Evolutionary conservation across 2,329 filamentous ascomycete species (phyloP).

Genomic region (Teratosphaeria viscida): DNA sequence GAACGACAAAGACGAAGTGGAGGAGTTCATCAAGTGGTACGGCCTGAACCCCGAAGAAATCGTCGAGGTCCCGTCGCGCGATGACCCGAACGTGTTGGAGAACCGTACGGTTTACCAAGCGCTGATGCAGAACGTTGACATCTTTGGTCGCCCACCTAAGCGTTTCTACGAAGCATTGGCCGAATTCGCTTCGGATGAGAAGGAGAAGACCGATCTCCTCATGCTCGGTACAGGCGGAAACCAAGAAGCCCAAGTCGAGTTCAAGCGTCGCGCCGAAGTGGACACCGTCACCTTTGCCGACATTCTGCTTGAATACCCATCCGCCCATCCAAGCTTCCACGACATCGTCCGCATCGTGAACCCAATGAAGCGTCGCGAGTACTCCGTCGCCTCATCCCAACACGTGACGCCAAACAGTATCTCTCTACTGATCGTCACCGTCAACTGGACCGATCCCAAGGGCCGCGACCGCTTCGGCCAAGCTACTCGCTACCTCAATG

Average conservation of each 20-base stretch:
- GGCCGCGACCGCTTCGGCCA: slow-evolving; percentile 87
- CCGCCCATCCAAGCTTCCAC: slow-evolving; percentile 77
- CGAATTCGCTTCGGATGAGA: slow-evolving; percentile 72
- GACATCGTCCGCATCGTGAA: slow-evolving; percentile 79
- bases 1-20: slow-evolving; percentile 70
- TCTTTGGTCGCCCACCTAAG: slow-evolving; percentile 94
- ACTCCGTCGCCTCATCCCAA: slow-evolving; percentile 97
- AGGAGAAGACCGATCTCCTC: slow-evolving; percentile 70
- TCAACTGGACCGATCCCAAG: slow-evolving; percentile 83
- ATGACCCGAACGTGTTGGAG: slow-evolving; percentile 63
- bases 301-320: slow-evolving; percentile 77
- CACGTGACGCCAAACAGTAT: slow-evolving; percentile 86
- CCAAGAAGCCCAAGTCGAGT: slow-evolving; percentile 72
- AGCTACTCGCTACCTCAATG: slow-evolving; percentile 79
- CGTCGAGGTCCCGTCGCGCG: slow-evolving; percentile 82
- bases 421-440: slow-evolving; percentile 90
- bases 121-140: slow-evolving; percentile 84
- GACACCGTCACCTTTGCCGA: slow-evolving; percentile 89
- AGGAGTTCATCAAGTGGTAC: slow-evolving; percentile 82
- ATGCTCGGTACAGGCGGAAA: slow-evolving; percentile 53
- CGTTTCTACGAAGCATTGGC: slow-evolving; percentile 91
- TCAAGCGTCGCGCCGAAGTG: slow-evolving; percentile 83
- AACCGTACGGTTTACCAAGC: slow-evolving; percentile 89
- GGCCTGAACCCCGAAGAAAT: slow-evolving; percentile 71
- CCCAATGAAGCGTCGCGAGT: slow-evolving; percentile 92